Evolutionary conservation across 2,329 filamentous ascomycete species (phyloP).

Genomic region (Ophiostoma angusticollis): DNA sequence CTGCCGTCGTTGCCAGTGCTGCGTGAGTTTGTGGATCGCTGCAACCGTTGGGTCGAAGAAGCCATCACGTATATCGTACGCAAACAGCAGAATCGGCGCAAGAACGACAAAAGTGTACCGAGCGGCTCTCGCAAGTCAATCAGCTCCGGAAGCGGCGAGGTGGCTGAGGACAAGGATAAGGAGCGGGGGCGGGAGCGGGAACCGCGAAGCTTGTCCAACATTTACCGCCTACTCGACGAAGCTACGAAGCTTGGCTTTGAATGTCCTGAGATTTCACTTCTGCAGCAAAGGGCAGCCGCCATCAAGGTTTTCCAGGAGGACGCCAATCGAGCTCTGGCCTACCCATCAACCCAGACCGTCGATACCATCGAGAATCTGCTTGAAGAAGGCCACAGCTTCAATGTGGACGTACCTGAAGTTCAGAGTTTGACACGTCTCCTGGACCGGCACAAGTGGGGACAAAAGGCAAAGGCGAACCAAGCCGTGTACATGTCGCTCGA

Average conservation of each 20-base stretch:
- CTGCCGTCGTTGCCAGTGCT: slow-evolving; percentile 71
- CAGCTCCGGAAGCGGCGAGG: slow-evolving; percentile 29
- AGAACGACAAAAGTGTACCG: slow-evolving; percentile 81
- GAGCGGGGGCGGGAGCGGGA: slow-evolving; percentile 53
- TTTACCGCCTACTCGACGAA: slow-evolving; percentile 69
- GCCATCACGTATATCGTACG: slow-evolving; percentile 91
- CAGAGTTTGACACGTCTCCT: slow-evolving; percentile 69
- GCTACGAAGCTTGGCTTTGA: slow-evolving; percentile 86
- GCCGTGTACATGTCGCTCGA: slow-evolving; percentile 57
- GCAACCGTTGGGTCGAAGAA: slow-evolving; percentile 96
- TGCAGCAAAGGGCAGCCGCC: slow-evolving; percentile 73
- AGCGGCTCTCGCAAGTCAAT: slow-evolving; percentile 55
- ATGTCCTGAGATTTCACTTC: slow-evolving; percentile 74
- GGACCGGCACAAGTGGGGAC: slow-evolving; percentile 79
- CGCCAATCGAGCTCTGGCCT: slow-evolving; percentile 57
- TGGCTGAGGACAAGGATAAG: slow-evolving; percentile 49
- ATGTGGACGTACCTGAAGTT: slow-evolving; percentile 81
- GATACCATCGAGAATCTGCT: slow-evolving; percentile 78
- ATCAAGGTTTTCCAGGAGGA: slow-evolving; percentile 76
- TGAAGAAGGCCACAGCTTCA: slow-evolving; percentile 80
- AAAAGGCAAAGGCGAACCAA: slow-evolving; percentile 55
- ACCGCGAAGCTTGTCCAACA: slow-evolving; percentile 74
- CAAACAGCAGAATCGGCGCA: slow-evolving; percentile 93
- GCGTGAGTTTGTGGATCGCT: slow-evolving; percentile 83
- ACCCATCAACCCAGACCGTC: slow-evolving; percentile 49